These are phyloP conservation scores for Scheffersomyces parashehatae DNA, from an alignment of 1,139 yeast species.

Conservation along the genomic window DNA sequence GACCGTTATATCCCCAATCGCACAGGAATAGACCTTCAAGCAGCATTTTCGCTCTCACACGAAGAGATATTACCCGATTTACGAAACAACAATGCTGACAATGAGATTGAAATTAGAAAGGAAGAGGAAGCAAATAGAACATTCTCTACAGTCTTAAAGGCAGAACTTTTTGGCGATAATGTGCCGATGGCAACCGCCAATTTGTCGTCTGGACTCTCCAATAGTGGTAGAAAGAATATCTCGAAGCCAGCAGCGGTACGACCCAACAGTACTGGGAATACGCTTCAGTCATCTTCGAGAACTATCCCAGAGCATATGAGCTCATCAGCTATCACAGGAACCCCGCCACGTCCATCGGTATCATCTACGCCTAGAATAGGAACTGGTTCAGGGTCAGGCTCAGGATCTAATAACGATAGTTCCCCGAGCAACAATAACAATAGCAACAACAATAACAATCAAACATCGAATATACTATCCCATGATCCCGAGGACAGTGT, in stretches of 20 bases:
- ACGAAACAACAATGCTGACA: constrained; percentile 38
- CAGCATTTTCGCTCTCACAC: constrained; percentile 72
- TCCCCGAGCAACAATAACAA: constrained; percentile 4
- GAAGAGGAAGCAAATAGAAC: constrained; percentile 86
- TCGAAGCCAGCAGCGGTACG: constrained; percentile 10
- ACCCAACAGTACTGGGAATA: constrained; percentile 26
- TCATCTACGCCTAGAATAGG: constrained; percentile 6
- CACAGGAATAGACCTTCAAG: constrained; percentile 82
- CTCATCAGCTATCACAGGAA: constrained; percentile 3
- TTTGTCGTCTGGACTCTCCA: constrained; percentile 15
- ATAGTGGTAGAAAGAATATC: constrained; percentile 9
- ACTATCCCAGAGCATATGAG: neutral
- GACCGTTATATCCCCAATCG: constrained; percentile 88
- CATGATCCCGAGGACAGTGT: constrained; percentile 21
- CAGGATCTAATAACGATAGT: constrained; percentile 9
- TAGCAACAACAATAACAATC: constrained; percentile 4
- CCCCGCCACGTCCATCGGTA: constrained; percentile 8
- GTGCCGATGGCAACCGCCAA: constrained; percentile 58
- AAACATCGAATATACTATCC: neutral
- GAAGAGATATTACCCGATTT: constrained; percentile 45
- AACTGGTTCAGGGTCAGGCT: constrained; percentile 20
- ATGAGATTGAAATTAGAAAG: constrained; percentile 65
- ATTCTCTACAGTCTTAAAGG: constrained; percentile 80
- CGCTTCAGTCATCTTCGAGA: constrained; percentile 6
- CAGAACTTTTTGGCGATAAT: constrained; percentile 89